Conservation (phyloP, 2,329 filamentous ascomycete genomes). For the Pseudocercospora ulei region DNA sequence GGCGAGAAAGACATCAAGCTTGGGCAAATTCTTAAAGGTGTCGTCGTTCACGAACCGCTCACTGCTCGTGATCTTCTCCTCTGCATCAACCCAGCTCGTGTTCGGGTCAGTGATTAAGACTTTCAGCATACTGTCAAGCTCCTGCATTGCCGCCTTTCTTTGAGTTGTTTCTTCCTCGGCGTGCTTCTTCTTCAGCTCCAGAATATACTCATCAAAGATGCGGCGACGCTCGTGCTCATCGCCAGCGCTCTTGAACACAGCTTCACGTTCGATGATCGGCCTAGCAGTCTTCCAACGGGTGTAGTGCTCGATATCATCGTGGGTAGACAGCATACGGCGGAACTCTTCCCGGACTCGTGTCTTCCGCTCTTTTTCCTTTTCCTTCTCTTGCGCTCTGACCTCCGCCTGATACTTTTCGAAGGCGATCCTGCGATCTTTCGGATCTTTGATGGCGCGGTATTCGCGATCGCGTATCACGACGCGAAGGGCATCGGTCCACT, state of each 20-base stretch:
- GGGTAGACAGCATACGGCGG: slow-evolving; percentile 86
- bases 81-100: slow-evolving; percentile 86
- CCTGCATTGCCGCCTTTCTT: slow-evolving; percentile 73
- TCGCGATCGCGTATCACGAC: slow-evolving; percentile 81
- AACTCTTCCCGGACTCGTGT: slow-evolving; percentile 90
- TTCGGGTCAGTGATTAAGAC: slow-evolving; percentile 80
- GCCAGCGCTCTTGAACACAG: slow-evolving; percentile 83
- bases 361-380: slow-evolving; percentile 84
- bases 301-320: slow-evolving; percentile 94
- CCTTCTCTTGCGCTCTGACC: slow-evolving; percentile 82
- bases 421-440: slow-evolving; percentile 76
- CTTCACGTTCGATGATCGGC: slow-evolving; percentile 88
- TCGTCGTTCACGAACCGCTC: slow-evolving; percentile 68
- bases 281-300: slow-evolving; percentile 94
- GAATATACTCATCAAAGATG: slow-evolving; percentile 87
- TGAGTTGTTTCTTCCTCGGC: slow-evolving; percentile 61
- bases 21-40: slow-evolving; percentile 75
- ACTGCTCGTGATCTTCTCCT: slow-evolving; percentile 67
- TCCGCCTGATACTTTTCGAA: slow-evolving; percentile 95
- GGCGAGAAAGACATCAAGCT: slow-evolving; percentile 79
- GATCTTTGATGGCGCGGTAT: slow-evolving; percentile 85
- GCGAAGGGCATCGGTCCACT: slow-evolving; percentile 81
- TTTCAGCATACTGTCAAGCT: slow-evolving; percentile 66
- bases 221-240: slow-evolving; percentile 78
- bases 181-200: slow-evolving; percentile 71